Conservation (phyloP, 768 basidiomycete species). For the Trametes coccinea region DNA sequence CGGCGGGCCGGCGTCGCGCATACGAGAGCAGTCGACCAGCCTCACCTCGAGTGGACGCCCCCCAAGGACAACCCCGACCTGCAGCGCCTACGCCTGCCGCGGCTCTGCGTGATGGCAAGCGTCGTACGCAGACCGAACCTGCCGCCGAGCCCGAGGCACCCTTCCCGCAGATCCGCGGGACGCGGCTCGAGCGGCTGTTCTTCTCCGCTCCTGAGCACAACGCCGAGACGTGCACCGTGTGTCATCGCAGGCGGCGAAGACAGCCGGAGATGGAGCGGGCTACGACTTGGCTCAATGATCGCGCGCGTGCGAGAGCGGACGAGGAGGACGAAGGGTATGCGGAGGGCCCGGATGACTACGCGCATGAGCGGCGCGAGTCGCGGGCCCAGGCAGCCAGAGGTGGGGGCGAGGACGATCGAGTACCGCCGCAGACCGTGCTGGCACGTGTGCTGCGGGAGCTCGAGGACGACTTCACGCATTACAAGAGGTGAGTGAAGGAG, state of each 20-base stretch:
- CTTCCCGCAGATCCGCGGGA: conserved; percentile 83
- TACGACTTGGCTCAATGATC: conserved; percentile 29
- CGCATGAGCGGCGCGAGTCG: conserved; percentile 22
- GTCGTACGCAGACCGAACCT: conserved; percentile 9
- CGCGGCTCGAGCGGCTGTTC: conserved; percentile 76
- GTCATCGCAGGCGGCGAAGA: conserved; percentile 48
- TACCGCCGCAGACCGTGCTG: conserved; percentile 89
- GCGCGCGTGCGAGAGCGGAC: conserved; percentile 3
- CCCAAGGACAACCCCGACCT: conserved; percentile 29
- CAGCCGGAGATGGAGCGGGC: conserved; percentile 15
- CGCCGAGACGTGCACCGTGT: conserved; percentile 65
- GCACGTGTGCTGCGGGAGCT: conserved; percentile 81
- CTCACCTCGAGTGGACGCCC: neutral
- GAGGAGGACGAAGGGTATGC: conserved; percentile 51
- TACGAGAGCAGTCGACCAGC: conserved; percentile 5
- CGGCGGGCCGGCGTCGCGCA: neutral
- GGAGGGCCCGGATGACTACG: conserved; percentile 43
- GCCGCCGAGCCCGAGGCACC: conserved; percentile 42
- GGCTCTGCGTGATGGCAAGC: conserved; percentile 20
- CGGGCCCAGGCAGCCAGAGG: neutral
- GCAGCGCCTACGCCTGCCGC: conserved; percentile 40
- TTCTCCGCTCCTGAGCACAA: conserved; percentile 80
- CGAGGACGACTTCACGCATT: conserved; percentile 94
- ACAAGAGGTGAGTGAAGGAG: conserved; percentile 70
- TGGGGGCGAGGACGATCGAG: conserved; percentile 31